A percentile compares a stretch with the other conserved stretches of the same genome.
Evolutionary conservation across 106 monocot genomes (phyloP).

Genomic region (Gastrodia elata): DNA sequence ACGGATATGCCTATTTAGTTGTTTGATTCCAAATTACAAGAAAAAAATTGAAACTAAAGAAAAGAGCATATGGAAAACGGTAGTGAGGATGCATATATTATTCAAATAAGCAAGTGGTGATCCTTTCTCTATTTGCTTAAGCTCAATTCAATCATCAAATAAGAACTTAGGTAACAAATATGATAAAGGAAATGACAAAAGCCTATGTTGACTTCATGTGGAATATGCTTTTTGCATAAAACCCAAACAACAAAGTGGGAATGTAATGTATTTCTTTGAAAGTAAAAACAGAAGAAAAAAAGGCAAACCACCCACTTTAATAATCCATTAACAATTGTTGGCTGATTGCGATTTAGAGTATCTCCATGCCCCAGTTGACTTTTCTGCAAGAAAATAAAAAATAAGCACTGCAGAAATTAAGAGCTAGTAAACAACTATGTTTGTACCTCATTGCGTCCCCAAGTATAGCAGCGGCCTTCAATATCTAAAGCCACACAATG

Average conservation of each 20-base stretch:
- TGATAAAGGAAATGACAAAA: background rate
- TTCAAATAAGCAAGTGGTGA: background rate
- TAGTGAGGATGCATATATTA: background rate
- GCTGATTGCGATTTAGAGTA: conserved; percentile 48
- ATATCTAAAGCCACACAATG: conserved; percentile 95
- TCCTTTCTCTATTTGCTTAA: too few species aligned
- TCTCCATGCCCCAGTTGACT: conserved; percentile 96
- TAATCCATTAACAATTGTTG: conserved; percentile 68
- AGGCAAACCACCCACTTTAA: conserved; percentile 45
- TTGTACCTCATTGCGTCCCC: conserved; percentile 93
- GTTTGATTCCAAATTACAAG: background rate
- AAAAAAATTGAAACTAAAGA: background rate
- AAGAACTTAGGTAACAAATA: background rate
- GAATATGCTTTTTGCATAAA: background rate
- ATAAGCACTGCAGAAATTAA: conserved; percentile 8
- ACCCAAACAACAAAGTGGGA: background rate
- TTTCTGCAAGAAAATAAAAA: conserved; percentile 41
- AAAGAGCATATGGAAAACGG: background rate
- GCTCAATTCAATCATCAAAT: background rate
- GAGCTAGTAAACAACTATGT: background rate
- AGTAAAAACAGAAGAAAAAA: background rate
- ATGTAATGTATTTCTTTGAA: background rate
- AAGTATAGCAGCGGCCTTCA: conserved; percentile 83
- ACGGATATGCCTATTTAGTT: background rate
- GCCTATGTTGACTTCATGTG: background rate